Evolutionary conservation across 371 early-diverging fungal species (phyloP).

Genomic region (Rhizopus arrhizus): DNA sequence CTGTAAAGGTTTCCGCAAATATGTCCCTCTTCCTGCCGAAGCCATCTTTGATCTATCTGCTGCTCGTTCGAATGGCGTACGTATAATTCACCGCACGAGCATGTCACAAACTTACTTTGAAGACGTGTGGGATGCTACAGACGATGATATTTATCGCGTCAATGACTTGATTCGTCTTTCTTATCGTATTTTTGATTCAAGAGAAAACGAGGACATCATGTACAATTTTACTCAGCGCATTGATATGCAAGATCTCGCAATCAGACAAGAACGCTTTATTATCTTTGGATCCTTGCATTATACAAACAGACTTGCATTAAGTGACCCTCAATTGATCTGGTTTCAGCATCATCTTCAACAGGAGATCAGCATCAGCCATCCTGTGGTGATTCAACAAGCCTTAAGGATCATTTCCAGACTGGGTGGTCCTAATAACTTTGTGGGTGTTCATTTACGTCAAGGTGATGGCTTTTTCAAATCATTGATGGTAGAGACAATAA

Average conservation of each 20-base stretch:
- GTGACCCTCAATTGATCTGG: conserved; percentile 25
- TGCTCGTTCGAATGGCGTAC: conserved; percentile 29
- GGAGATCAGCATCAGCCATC: conserved; percentile 40
- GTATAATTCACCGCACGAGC: conserved; percentile 29
- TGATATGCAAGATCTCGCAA: conserved; percentile 37
- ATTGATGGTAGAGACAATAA: conserved; percentile 32
- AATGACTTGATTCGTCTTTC: conserved; percentile 42
- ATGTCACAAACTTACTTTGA: conserved; percentile 38
- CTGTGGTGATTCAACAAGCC: conserved; percentile 34
- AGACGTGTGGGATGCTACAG: conserved; percentile 10
- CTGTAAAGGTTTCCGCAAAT: conserved; percentile 46
- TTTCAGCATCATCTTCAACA: conserved; percentile 28
- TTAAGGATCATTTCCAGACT: conserved; percentile 30
- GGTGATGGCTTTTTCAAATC: conserved; percentile 51
- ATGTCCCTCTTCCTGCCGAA: conserved; percentile 42
- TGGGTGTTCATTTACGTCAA: conserved; percentile 52
- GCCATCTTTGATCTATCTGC: conserved; percentile 41
- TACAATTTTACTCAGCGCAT: conserved; percentile 32
- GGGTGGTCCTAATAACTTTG: conserved; percentile 47
- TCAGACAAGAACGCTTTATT: conserved; percentile 43
- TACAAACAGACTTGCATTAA: conserved; percentile 34
- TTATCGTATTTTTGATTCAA: conserved; percentile 52
- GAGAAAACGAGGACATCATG: conserved; percentile 19
- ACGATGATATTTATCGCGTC: conserved; percentile 30
- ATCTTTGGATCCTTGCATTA: conserved; percentile 52